A percentile compares a stretch with the other conserved stretches of the same genome.
Conservation (phyloP, 2,329 filamentous ascomycete species). For the Aspergillus ruber region DNA sequence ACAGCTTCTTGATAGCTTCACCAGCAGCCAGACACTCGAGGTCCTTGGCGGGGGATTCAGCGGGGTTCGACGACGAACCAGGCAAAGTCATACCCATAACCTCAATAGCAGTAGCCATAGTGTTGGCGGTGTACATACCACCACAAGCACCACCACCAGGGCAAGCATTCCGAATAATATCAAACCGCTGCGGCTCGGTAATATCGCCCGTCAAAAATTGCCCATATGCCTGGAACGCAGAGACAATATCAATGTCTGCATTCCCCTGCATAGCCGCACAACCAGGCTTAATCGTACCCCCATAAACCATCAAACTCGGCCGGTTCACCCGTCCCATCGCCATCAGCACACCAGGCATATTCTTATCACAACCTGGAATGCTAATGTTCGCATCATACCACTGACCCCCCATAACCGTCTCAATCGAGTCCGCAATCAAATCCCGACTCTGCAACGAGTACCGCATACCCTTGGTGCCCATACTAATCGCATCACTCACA, state of each 20-base stretch:
- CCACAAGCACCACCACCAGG: constrained; percentile 75
- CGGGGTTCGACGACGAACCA: constrained; percentile 72
- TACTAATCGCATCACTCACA: constrained; percentile 94
- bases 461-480: constrained; percentile 96
- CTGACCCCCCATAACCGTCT: constrained; percentile 97
- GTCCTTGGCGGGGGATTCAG: constrained; percentile 64
- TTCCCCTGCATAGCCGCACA: constrained; percentile 70
- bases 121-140: constrained; percentile 72
- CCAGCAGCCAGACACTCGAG: constrained; percentile 68
- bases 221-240: constrained; percentile 95
- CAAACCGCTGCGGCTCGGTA: constrained; percentile 81
- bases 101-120: constrained; percentile 63
- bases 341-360: constrained; percentile 90
- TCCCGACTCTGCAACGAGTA: constrained; percentile 92
- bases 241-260: constrained; percentile 82
- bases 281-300: constrained; percentile 86
- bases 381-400: constrained; percentile 99
- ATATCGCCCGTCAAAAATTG: constrained; percentile 91
- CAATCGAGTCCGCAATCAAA: constrained; percentile 94
- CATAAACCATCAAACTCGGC: constrained; percentile 95
- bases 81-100: constrained; percentile 72
- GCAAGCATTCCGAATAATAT: constrained; percentile 47
- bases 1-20: constrained; percentile 64
- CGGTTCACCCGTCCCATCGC: constrained; percentile 94
- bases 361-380: constrained; percentile 97